Evolutionary conservation across 345 rosid species (phyloP).

Genomic region (Sisymbrium irio): DNA sequence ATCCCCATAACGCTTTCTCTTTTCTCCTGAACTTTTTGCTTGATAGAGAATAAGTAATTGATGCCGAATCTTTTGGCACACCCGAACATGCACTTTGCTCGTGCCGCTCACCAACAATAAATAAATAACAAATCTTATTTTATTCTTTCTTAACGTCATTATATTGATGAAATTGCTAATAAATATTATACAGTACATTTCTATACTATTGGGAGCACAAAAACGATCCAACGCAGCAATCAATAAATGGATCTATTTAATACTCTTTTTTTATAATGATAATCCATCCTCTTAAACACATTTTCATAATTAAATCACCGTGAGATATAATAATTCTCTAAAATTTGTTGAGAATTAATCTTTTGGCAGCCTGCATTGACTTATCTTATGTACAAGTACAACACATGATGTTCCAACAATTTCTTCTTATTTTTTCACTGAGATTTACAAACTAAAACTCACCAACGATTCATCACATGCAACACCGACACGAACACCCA

Average conservation of each 20-base stretch:
- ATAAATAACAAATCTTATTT: background rate
- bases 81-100: conserved; percentile 24
- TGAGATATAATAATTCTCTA: background rate
- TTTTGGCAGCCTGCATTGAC: background rate
- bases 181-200: too few species aligned
- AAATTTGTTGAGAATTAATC: background rate
- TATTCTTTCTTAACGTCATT: background rate
- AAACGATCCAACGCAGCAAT: too few species aligned
- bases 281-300: too few species aligned
- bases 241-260: too few species aligned
- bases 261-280: too few species aligned
- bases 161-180: background rate
- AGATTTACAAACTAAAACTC: background rate
- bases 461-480: background rate
- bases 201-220: too few species aligned
- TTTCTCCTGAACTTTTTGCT: background rate
- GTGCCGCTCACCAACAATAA: conserved; percentile 25
- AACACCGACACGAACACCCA: too few species aligned
- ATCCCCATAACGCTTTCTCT: background rate
- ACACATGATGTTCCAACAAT: too few species aligned
- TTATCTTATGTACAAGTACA: background rate
- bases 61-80: conserved; percentile 16
- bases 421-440: too few species aligned
- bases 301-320: background rate
- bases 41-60: background rate